A percentile compares a stretch with the other conserved stretches of the same genome.
Conservation (phyloP, 805 yeast genomes). For the Lipomyces spencermartinsiae region DNA sequence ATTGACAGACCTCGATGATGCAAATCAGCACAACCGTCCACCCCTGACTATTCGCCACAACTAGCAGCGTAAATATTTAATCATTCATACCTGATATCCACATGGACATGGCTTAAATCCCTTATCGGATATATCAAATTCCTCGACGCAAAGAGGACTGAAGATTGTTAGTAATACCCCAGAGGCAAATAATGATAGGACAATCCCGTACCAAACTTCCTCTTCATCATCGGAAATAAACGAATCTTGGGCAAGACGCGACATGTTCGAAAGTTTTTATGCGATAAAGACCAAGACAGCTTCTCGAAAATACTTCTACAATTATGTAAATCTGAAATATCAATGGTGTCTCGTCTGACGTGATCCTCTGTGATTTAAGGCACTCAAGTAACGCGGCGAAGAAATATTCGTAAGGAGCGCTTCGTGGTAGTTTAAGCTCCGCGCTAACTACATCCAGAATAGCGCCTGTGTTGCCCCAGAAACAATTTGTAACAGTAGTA, state of each 20-base stretch:
- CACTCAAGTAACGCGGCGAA: neutral
- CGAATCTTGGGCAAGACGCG: slow-evolving; percentile 37
- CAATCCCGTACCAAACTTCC: slow-evolving; percentile 63
- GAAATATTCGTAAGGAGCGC: neutral
- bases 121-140: slow-evolving; percentile 94
- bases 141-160: slow-evolving; percentile 96
- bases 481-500: too few species aligned
- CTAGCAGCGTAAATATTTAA: neutral
- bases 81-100: slow-evolving; percentile 62
- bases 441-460: neutral
- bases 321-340: neutral
- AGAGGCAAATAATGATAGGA: neutral
- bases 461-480: too few species aligned
- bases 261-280: slow-evolving; percentile 19
- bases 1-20: slow-evolving; percentile 82
- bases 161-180: slow-evolving; percentile 42
- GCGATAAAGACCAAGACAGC: neutral
- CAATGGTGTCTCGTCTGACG: neutral
- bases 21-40: neutral
- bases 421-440: neutral
- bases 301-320: neutral
- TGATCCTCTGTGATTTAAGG: neutral
- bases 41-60: neutral
- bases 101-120: slow-evolving; percentile 99
- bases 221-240: slow-evolving; percentile 76